A percentile compares a stretch with the other conserved stretches of the same genome.
phyloP scores from a whole-genome alignment of 2,329 filamentous ascomycete species.

The Nemania sp. region DNA sequence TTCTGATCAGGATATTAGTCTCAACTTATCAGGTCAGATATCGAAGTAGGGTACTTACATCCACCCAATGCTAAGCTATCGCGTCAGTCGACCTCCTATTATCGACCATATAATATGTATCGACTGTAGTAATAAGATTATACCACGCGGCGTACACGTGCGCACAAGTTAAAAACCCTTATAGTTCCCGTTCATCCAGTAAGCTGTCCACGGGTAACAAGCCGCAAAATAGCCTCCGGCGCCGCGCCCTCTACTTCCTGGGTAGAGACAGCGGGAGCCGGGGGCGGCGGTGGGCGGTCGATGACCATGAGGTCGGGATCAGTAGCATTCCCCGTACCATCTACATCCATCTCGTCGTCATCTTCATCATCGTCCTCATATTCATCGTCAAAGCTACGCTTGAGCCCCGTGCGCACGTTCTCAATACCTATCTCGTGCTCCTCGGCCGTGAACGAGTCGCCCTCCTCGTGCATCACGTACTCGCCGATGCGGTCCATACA shows the following conservation, averaged over 20 bases:
- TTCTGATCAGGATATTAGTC: neutral
- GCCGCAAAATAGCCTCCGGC: slow-evolving; percentile 34
- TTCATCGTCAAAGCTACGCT: slow-evolving; percentile 58
- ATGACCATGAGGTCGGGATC: slow-evolving; percentile 40
- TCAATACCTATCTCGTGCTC: slow-evolving; percentile 69
- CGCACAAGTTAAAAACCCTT: neutral
- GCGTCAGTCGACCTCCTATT: neutral
- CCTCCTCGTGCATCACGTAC: slow-evolving; percentile 52
- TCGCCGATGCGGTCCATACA: slow-evolving; percentile 39
- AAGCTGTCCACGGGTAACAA: slow-evolving; percentile 20
- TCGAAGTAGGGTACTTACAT: neutral
- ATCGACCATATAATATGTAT: no score
- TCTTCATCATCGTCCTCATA: slow-evolving; percentile 59
- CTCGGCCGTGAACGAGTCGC: slow-evolving; percentile 71
- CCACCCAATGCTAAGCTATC: neutral
- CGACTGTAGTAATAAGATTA: no score
- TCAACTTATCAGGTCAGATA: neutral
- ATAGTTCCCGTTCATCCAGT: neutral
- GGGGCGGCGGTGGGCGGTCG: slow-evolving; percentile 37
- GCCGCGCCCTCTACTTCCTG: slow-evolving; percentile 33
- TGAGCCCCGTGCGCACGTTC: slow-evolving; percentile 73
- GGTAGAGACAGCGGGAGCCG: slow-evolving; percentile 32
- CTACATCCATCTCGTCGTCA: slow-evolving; percentile 53
- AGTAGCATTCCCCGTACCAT: slow-evolving; percentile 30
- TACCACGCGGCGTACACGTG: no score